Percentiles rank a stretch among this genome's conserved stretches.
phyloP scores from a whole-genome alignment of 2,329 filamentous ascomycete genomes.

The Elsinoe ampelina region DNA sequence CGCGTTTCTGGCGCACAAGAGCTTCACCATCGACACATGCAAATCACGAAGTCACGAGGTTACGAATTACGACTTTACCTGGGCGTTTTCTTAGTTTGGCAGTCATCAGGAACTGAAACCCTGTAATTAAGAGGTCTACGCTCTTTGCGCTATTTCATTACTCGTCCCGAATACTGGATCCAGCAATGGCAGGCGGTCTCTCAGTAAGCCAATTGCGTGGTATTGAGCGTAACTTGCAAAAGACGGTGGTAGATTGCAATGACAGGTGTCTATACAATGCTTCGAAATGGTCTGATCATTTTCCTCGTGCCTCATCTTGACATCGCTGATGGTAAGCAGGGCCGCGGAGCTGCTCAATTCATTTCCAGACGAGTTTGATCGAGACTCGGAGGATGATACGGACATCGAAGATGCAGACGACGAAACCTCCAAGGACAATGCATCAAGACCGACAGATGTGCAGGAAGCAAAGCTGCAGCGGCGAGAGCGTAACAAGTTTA shows the following conservation, averaged over 20 bases:
- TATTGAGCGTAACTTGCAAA: conserved; percentile 51
- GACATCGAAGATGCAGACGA: conserved; percentile 43
- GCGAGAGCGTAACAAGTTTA: conserved; percentile 70
- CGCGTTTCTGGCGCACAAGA: not conserved
- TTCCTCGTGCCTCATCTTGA: conserved; percentile 8
- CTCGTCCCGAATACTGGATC: not conserved
- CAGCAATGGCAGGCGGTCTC: conserved; percentile 1
- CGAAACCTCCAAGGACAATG: not conserved
- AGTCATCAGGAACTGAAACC: not conserved
- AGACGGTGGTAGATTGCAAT: conserved; percentile 81
- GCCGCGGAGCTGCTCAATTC: conserved; percentile 87
- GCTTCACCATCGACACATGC: not conserved
- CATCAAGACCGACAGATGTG: not conserved
- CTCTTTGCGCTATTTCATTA: no score
- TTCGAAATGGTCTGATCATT: conserved; percentile 68
- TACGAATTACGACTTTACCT: not conserved
- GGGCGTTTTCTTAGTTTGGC: not conserved
- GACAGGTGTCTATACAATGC: conserved; percentile 94
- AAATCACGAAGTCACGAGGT: not conserved
- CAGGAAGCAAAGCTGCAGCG: conserved; percentile 56
- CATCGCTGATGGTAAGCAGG: conserved; percentile 43
- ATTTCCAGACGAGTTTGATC: conserved; percentile 49
- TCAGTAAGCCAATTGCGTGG: not conserved
- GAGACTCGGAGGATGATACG: conserved; percentile 50
- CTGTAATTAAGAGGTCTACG: not conserved